These are phyloP conservation scores for Aspergillus japonicus DNA, from an alignment of 2,329 filamentous ascomycete genomes.

Conservation along the genomic window DNA sequence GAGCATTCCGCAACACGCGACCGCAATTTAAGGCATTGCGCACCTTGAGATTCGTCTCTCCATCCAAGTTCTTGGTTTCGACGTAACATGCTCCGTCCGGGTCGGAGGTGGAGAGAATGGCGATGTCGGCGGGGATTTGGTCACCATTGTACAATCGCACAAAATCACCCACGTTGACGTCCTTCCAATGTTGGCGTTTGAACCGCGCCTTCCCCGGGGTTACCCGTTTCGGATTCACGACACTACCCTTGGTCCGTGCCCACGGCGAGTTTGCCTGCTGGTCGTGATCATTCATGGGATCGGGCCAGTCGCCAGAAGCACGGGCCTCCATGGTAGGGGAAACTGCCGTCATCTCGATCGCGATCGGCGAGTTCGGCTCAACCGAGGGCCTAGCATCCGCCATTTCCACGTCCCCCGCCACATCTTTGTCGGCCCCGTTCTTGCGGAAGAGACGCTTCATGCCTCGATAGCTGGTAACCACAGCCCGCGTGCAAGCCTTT, in stretches of 20 bases:
- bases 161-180: slow-evolving; percentile 8
- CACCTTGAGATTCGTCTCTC: slow-evolving; percentile 6
- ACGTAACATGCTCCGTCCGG: slow-evolving; percentile 6
- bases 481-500: slow-evolving; percentile 2
- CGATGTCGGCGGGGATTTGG: slow-evolving; percentile 6
- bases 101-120: slow-evolving; percentile 5
- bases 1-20: slow-evolving; percentile 1
- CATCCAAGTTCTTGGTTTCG: slow-evolving; percentile 7
- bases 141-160: slow-evolving; percentile 6
- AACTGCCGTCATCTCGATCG: slow-evolving; percentile 3
- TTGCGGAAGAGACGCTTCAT: not conserved
- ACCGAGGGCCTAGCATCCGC: slow-evolving; percentile 3
- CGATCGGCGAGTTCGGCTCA: not conserved
- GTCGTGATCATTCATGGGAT: not conserved
- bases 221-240: slow-evolving; percentile 1
- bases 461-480: not conserved
- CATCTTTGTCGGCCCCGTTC: slow-evolving; percentile 2
- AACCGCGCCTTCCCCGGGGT: slow-evolving; percentile 3
- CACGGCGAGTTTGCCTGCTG: not conserved
- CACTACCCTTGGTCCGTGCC: not conserved
- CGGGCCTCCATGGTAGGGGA: slow-evolving; percentile 1
- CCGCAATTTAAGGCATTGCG: slow-evolving; percentile 5
- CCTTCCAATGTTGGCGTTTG: slow-evolving; percentile 6
- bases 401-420: slow-evolving; percentile 1
- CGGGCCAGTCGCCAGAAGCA: slow-evolving; percentile 4